phyloP scores from a whole-genome alignment of 2,329 filamentous ascomycete species.

The Tolypocladium nubicola region DNA sequence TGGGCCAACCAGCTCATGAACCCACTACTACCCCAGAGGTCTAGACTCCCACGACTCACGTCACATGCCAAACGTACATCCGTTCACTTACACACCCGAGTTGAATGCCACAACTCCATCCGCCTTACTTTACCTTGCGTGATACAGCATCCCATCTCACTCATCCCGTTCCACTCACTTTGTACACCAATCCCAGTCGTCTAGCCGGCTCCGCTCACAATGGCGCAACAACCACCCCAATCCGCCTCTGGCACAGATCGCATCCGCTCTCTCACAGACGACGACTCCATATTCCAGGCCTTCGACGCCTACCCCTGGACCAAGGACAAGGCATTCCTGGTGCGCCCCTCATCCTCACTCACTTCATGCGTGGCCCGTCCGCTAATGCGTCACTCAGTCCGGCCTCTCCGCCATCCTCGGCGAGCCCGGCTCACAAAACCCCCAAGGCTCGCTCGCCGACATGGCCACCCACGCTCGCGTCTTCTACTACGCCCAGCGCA shows the following conservation, averaged over 20 bases:
- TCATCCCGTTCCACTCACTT: background rate
- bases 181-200: background rate
- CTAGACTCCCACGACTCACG: background rate
- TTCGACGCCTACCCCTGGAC: constrained; percentile 60
- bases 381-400: constrained; percentile 23
- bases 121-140: background rate
- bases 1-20: too few species aligned
- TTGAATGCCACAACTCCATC: background rate
- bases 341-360: constrained; percentile 15
- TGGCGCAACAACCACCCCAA: background rate
- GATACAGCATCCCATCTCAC: background rate
- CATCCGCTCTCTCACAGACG: constrained; percentile 27
- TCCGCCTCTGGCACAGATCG: constrained; percentile 15
- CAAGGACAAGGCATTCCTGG: constrained; percentile 58
- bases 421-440: constrained; percentile 28
- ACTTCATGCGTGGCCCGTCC: background rate
- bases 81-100: background rate
- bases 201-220: background rate
- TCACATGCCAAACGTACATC: background rate
- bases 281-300: constrained; percentile 42
- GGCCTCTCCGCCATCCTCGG: constrained; percentile 57
- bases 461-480: constrained; percentile 56
- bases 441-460: constrained; percentile 39
- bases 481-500: constrained; percentile 52
- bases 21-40: background rate